Conservation (phyloP, 371 early-diverging fungal species). For the Sporodiniella umbellata region DNA sequence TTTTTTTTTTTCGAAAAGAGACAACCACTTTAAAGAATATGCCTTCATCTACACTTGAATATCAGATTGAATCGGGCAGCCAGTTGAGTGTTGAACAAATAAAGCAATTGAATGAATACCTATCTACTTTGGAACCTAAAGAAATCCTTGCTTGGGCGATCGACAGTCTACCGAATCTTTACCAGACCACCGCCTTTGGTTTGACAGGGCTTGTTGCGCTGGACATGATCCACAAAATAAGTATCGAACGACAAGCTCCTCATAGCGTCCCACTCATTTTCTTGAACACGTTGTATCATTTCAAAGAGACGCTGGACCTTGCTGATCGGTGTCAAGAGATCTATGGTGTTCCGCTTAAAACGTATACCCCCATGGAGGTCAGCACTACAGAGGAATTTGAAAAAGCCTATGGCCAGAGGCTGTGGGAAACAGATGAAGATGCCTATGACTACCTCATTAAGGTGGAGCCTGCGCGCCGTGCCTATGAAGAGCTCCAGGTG, state of each 20-base stretch:
- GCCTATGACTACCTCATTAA: slow-evolving; percentile 90
- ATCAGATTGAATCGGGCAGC: slow-evolving; percentile 28
- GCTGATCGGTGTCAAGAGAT: slow-evolving; percentile 60
- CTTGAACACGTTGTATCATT: slow-evolving; percentile 91
- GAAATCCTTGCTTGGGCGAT: slow-evolving; percentile 90
- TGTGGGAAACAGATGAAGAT: slow-evolving; percentile 83
- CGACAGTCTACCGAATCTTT: slow-evolving; percentile 72
- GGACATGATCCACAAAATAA: slow-evolving; percentile 72
- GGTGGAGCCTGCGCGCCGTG: slow-evolving; percentile 89
- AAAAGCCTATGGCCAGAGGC: slow-evolving; percentile 63
- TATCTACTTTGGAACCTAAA: slow-evolving; percentile 63
- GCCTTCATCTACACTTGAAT: slow-evolving; percentile 22
- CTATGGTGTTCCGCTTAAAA: slow-evolving; percentile 72
- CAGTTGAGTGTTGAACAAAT: slow-evolving; percentile 64
- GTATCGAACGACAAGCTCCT: slow-evolving; percentile 44
- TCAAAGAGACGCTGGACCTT: slow-evolving; percentile 84
- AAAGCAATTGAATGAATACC: slow-evolving; percentile 59
- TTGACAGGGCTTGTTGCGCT: slow-evolving; percentile 77
- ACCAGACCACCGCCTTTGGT: slow-evolving; percentile 93
- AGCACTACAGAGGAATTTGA: slow-evolving; percentile 68
- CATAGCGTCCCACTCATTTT: slow-evolving; percentile 84
- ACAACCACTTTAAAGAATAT: slow-evolving; percentile 12
- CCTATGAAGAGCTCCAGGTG: slow-evolving; percentile 74
- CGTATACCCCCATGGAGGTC: slow-evolving; percentile 68
- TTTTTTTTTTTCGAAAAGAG: neutral